Evolutionary conservation across 495 filamentous ascomycete genomes (phyloP).

Genomic region (Emericellopsis terricola): DNA sequence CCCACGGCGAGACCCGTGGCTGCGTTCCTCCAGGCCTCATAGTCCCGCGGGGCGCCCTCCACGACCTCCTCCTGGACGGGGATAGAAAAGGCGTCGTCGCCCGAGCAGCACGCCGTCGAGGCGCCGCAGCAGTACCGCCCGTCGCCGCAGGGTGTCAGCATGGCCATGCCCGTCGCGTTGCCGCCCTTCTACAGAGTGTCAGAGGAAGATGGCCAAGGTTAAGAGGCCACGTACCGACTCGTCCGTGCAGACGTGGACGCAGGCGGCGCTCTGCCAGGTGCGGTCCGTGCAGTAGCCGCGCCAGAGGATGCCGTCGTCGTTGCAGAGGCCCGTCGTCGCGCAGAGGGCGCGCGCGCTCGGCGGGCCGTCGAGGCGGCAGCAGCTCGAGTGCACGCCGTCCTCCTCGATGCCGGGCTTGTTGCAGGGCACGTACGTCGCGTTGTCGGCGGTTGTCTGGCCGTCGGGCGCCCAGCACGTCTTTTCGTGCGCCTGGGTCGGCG

Average conservation of each 20-base stretch:
- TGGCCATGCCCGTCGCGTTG: constrained; percentile 3
- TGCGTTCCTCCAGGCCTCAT: constrained; percentile 3
- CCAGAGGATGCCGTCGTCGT: constrained; percentile 6
- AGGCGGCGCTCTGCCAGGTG: constrained; percentile 9
- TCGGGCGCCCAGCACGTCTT: constrained; percentile 9
- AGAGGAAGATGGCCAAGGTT: not conserved
- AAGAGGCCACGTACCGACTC: constrained; percentile 3
- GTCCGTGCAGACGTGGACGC: constrained; percentile 9
- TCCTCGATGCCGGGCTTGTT: constrained; percentile 12
- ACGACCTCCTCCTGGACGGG: not conserved
- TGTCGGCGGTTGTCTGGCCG: constrained; percentile 7
- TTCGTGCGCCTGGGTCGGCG: no score
- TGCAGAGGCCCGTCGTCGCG: constrained; percentile 8
- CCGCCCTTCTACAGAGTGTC: constrained; percentile 4
- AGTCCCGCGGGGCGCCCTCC: not conserved
- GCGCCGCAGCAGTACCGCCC: constrained; percentile 11
- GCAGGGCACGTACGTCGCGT: constrained; percentile 9
- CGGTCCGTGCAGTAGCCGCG: constrained; percentile 12
- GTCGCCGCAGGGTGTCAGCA: constrained; percentile 11
- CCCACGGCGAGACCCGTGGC: constrained; percentile 3
- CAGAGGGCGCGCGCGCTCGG: constrained; percentile 6
- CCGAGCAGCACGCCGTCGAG: constrained; percentile 6
- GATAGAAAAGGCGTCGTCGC: constrained; percentile 3
- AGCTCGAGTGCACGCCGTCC: constrained; percentile 10
- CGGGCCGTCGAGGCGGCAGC: constrained; percentile 9